phyloP scores from a whole-genome alignment of 2,329 filamentous ascomycete species.

The Cordyceps pruinosa region DNA sequence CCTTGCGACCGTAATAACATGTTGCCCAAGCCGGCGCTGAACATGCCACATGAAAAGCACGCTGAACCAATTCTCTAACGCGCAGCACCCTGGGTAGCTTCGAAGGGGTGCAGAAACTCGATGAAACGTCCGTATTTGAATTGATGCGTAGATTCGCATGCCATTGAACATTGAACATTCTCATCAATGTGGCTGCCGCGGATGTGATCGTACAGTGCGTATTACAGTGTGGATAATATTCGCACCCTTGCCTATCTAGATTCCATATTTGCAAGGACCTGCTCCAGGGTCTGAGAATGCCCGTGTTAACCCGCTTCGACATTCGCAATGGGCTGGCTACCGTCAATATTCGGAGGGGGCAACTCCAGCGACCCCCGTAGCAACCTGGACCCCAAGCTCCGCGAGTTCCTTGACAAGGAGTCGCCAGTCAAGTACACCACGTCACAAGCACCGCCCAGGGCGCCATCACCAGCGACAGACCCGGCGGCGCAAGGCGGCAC shows the following conservation, averaged over 20 bases:
- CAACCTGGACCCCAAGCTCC: slow-evolving; percentile 74
- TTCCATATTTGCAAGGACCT: background rate
- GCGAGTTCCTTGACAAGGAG: slow-evolving; percentile 78
- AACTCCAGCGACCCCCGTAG: slow-evolving; percentile 52
- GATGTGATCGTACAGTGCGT: background rate
- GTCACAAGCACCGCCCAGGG: slow-evolving; percentile 19
- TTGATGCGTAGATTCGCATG: no score
- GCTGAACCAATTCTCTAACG: no score
- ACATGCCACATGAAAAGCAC: no score
- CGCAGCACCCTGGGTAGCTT: no score
- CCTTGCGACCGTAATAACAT: no score
- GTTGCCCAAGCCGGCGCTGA: no score
- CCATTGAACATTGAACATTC: no score
- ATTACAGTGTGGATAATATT: slow-evolving; percentile 16
- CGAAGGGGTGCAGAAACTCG: no score
- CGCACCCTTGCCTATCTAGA: slow-evolving; percentile 16
- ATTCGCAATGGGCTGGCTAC: slow-evolving; percentile 49
- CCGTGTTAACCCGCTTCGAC: background rate
- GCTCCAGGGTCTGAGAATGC: background rate
- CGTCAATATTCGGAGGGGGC: slow-evolving; percentile 44
- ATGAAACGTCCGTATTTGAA: no score
- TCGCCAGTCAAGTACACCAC: slow-evolving; percentile 61
- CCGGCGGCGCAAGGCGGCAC: slow-evolving; percentile 14
- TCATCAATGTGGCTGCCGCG: no score
- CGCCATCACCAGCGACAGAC: background rate